Conservation (phyloP, 1,284 basidiomycete genomes). For the Melampsora medusae region DNA sequence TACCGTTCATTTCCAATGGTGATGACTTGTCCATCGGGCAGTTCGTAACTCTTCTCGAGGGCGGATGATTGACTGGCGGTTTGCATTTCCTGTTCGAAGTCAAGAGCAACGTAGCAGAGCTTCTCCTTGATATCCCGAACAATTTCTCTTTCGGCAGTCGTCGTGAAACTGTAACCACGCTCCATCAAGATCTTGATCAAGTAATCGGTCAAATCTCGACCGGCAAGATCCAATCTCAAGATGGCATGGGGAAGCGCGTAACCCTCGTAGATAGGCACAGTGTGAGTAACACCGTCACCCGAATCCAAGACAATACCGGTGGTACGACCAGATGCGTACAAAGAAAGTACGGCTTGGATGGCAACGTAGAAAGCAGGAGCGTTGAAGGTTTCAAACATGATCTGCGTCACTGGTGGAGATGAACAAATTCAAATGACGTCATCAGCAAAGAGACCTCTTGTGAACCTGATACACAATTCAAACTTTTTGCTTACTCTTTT, state of each 20-base stretch:
- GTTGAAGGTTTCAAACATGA: constrained; percentile 98
- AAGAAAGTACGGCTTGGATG: constrained; percentile 86
- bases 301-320: constrained; percentile 93
- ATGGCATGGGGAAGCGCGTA: constrained; percentile 94
- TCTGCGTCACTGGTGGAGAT: constrained; percentile 64
- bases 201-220: constrained; percentile 89
- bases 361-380: constrained; percentile 88
- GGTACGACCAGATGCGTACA: constrained; percentile 86
- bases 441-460: neutral
- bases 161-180: constrained; percentile 92
- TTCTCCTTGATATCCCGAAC: constrained; percentile 99
- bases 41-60: constrained; percentile 91
- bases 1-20: constrained; percentile 92
- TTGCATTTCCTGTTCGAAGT: constrained; percentile 94
- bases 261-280: constrained; percentile 91
- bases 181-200: constrained; percentile 90
- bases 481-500: constrained; percentile 68
- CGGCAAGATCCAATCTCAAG: constrained; percentile 88
- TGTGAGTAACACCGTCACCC: constrained; percentile 90
- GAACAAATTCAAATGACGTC: neutral
- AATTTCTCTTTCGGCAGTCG: constrained; percentile 86
- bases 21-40: constrained; percentile 94
- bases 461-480: neutral
- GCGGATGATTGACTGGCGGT: constrained; percentile 87
- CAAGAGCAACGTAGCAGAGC: constrained; percentile 93